Conservation (phyloP, 306 rosid genomes). For the Styphnolobium japonicum region DNA sequence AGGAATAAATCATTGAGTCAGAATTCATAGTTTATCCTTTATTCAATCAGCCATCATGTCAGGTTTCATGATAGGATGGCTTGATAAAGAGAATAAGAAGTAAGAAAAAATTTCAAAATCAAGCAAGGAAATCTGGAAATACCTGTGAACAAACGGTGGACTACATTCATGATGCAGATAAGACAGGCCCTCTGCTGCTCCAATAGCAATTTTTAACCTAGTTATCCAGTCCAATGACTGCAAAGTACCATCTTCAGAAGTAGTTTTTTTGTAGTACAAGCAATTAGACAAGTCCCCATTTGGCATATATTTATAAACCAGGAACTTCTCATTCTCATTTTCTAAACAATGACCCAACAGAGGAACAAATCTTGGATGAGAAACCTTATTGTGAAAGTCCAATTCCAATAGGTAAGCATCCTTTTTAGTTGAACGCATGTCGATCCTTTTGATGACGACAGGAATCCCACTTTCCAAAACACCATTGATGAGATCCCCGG, state of each 20-base stretch:
- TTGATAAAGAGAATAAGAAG: not conserved
- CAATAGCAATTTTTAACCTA: slow-evolving; percentile 89
- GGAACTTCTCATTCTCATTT: slow-evolving; percentile 78
- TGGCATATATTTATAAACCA: slow-evolving; percentile 77
- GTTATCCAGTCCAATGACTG: slow-evolving; percentile 98
- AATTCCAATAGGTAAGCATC: slow-evolving; percentile 63
- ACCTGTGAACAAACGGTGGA: slow-evolving; percentile 96
- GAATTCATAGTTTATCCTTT: not conserved
- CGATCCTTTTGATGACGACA: slow-evolving; percentile 68
- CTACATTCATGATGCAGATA: slow-evolving; percentile 83
- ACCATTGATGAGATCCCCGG: slow-evolving; percentile 82
- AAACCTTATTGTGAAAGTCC: slow-evolving; percentile 73
- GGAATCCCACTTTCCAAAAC: slow-evolving; percentile 71
- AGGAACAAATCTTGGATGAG: slow-evolving; percentile 78
- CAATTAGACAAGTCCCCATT: slow-evolving; percentile 84
- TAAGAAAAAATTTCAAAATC: not conserved
- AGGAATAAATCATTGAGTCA: not conserved
- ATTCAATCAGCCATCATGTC: not conserved
- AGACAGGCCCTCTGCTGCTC: slow-evolving; percentile 85
- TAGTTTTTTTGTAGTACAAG: slow-evolving; percentile 52
- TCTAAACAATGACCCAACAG: slow-evolving; percentile 82
- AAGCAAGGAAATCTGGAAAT: slow-evolving; percentile 18
- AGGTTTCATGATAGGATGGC: not conserved
- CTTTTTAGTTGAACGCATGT: slow-evolving; percentile 46
- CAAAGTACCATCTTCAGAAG: slow-evolving; percentile 56